Conservation (phyloP, 805 yeast genomes). For the Metschnikowia orientalis region DNA sequence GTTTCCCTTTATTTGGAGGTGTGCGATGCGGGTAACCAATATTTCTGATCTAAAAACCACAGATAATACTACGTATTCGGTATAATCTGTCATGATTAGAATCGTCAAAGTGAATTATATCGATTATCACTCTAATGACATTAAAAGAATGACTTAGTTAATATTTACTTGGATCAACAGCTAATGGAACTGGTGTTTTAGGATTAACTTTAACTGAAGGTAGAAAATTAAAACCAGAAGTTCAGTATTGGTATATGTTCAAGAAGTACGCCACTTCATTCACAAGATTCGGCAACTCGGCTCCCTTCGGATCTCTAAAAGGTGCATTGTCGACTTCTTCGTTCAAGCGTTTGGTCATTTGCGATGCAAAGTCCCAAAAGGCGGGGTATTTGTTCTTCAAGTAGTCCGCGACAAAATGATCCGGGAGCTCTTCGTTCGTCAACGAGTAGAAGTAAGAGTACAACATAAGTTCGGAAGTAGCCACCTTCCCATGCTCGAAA, state of each 20-base stretch:
- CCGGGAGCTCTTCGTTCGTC: conserved; percentile 34
- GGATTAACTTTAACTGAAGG: too few relatives aligned
- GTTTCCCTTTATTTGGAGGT: not conserved
- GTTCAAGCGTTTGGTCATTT: conserved; percentile 15
- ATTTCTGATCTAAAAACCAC: too few relatives aligned
- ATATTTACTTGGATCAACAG: too few relatives aligned
- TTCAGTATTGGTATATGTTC: conserved; percentile 6
- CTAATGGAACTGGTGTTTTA: too few relatives aligned
- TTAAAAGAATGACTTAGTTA: too few relatives aligned
- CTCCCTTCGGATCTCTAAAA: conserved; percentile 23
- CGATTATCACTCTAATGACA: too few relatives aligned
- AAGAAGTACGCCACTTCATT: conserved; percentile 27
- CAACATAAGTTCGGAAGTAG: conserved; percentile 36
- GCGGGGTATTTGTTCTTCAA: conserved; percentile 29
- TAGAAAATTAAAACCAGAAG: too few relatives aligned
- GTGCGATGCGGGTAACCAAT: conserved; percentile 15
- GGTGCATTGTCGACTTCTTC: conserved; percentile 6
- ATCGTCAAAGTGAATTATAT: too few relatives aligned
- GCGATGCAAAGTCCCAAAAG: conserved; percentile 17
- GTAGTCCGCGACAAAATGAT: conserved; percentile 35
- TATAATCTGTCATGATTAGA: too few relatives aligned
- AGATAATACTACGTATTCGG: too few relatives aligned
- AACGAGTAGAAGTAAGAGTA: conserved; percentile 35
- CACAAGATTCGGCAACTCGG: conserved; percentile 32
- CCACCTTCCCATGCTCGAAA: conserved; percentile 15